phyloP scores from a whole-genome alignment of 345 rosid species.

The Gossypium longicalyx region DNA sequence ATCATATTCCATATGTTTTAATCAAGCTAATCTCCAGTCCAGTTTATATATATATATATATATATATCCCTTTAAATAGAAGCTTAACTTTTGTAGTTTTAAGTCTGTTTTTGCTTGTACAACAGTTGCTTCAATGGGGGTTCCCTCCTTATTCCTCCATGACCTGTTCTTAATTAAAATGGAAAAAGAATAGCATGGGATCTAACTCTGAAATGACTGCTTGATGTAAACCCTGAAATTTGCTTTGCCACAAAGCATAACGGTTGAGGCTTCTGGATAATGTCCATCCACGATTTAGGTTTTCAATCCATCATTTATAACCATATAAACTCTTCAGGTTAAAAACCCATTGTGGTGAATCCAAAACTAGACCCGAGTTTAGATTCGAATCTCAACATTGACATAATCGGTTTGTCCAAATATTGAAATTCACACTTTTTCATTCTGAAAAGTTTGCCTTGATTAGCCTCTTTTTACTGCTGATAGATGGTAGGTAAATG shows the following conservation, averaged over 20 bases:
- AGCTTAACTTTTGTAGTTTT: slow-evolving; percentile 13
- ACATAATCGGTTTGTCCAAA: too few species aligned
- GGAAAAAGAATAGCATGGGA: neutral
- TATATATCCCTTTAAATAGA: slow-evolving; percentile 14
- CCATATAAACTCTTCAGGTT: neutral
- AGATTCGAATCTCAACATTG: too few species aligned
- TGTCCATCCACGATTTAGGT: slow-evolving; percentile 16
- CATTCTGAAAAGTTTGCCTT: neutral
- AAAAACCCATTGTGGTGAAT: neutral
- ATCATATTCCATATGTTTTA: neutral
- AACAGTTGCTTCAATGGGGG: slow-evolving; percentile 31
- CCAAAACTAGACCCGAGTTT: neutral
- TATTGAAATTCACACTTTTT: neutral
- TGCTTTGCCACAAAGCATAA: slow-evolving; percentile 23
- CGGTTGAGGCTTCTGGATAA: slow-evolving; percentile 21
- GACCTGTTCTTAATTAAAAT: slow-evolving; percentile 1
- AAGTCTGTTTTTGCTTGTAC: slow-evolving; percentile 37
- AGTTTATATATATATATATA: too few species aligned
- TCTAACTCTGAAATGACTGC: slow-evolving; percentile 37
- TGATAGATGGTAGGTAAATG: neutral
- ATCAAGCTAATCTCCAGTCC: slow-evolving; percentile 2
- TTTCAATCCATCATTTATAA: neutral
- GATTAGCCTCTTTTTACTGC: neutral
- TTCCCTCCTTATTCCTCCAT: slow-evolving; percentile 22
- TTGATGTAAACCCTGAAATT: slow-evolving; percentile 11